These are phyloP conservation scores for Trichocladium antarcticum DNA, from an alignment of 495 filamentous ascomycete species.

Conservation along the genomic window DNA sequence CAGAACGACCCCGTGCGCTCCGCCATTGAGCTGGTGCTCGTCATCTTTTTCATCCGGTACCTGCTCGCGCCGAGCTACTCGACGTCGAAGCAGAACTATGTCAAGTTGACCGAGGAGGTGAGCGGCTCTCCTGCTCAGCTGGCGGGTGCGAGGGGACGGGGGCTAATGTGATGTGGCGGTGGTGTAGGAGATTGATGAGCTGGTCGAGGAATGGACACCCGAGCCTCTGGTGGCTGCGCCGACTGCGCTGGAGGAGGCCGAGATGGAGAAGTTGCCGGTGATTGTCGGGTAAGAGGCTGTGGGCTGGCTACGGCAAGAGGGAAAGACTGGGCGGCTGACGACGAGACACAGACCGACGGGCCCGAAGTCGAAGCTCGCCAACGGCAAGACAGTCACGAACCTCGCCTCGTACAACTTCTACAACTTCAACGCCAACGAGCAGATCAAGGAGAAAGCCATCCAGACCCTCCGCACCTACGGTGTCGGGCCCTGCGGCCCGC, in stretches of 20 bases:
- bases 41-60: slow-evolving; percentile 92
- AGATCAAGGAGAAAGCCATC: slow-evolving; percentile 87
- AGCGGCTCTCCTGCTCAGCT: background rate
- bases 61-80: slow-evolving; percentile 83
- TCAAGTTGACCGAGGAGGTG: slow-evolving; percentile 77
- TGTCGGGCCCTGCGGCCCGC: slow-evolving; percentile 90
- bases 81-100: slow-evolving; percentile 74
- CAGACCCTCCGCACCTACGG: slow-evolving; percentile 89
- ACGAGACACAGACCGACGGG: slow-evolving; percentile 58
- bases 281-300: slow-evolving; percentile 59
- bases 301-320: background rate
- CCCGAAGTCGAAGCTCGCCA: slow-evolving; percentile 77
- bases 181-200: slow-evolving; percentile 78
- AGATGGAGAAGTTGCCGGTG: slow-evolving; percentile 74
- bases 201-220: slow-evolving; percentile 93
- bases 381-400: slow-evolving; percentile 82
- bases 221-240: slow-evolving; percentile 73
- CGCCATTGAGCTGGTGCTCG: slow-evolving; percentile 85
- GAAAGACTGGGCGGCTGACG: background rate
- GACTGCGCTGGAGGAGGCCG: slow-evolving; percentile 62
- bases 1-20: slow-evolving; percentile 92
- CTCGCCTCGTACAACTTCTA: slow-evolving; percentile 93
- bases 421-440: slow-evolving; percentile 86
- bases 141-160: too few relatives aligned
- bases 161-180: background rate